These are phyloP conservation scores for Alternaria viburni DNA, from an alignment of 2,329 filamentous ascomycete species.

Conservation along the genomic window DNA sequence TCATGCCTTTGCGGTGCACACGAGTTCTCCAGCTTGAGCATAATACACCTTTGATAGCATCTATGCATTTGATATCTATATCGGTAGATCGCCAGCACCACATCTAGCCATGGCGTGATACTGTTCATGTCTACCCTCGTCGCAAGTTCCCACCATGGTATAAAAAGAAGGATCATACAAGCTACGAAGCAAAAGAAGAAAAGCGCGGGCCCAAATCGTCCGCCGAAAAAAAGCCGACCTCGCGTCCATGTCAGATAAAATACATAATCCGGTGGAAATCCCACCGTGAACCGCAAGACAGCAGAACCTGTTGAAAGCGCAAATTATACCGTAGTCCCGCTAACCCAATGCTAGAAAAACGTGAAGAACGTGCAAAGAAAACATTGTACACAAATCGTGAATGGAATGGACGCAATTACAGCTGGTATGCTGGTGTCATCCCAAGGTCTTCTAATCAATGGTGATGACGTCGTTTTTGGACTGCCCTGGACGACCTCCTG, in stretches of 20 bases:
- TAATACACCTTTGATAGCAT: background rate
- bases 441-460: constrained; percentile 23
- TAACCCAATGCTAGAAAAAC: background rate
- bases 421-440: background rate
- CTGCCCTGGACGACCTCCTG: constrained; percentile 11
- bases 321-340: background rate
- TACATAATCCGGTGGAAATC: background rate
- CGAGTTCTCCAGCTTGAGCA: background rate
- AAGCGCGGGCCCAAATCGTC: background rate
- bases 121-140: background rate
- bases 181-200: background rate
- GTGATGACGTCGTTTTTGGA: constrained; percentile 28
- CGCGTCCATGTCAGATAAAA: background rate
- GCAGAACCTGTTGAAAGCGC: background rate
- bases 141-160: background rate
- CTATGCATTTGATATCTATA: background rate
- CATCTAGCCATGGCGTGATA: background rate
- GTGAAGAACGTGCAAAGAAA: background rate
- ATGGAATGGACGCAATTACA: background rate
- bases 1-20: background rate
- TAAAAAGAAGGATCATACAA: background rate
- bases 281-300: background rate
- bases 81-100: background rate
- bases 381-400: background rate
- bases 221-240: background rate